A percentile compares a stretch with the other conserved stretches of the same genome.
Conservation (phyloP, 768 basidiomycete species). For the Strobilomyces dryophilus region DNA sequence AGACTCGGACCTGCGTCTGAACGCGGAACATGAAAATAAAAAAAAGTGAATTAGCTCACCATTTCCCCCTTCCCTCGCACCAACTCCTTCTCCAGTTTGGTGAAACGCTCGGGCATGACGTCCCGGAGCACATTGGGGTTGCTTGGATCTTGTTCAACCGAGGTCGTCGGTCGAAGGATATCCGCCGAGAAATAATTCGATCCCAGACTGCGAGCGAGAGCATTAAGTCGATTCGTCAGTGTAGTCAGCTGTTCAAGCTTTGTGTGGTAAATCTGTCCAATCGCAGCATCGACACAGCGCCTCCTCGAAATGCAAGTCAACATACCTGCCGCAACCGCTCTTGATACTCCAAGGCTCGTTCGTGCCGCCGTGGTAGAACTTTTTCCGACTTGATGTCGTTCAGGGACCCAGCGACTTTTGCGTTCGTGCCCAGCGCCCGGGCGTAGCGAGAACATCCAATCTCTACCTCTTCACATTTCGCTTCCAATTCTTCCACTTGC, state of each 20-base stretch:
- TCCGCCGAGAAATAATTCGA: slow-evolving; percentile 55
- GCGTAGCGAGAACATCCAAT: slow-evolving; percentile 62
- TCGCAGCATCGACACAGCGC: slow-evolving; percentile 18
- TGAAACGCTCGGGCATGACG: slow-evolving; percentile 77
- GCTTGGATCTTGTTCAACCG: slow-evolving; percentile 38
- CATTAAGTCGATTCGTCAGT: slow-evolving; percentile 59
- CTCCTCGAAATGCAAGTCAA: neutral
- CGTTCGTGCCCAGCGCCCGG: slow-evolving; percentile 66
- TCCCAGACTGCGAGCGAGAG: slow-evolving; percentile 58
- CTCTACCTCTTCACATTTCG: slow-evolving; percentile 59
- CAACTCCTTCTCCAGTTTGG: slow-evolving; percentile 78
- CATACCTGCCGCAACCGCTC: slow-evolving; percentile 77
- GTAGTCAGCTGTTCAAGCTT: slow-evolving; percentile 74
- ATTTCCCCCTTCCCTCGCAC: slow-evolving; percentile 84
- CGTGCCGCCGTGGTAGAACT: slow-evolving; percentile 68
- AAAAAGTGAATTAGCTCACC: slow-evolving; percentile 40
- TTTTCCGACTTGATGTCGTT: slow-evolving; percentile 69
- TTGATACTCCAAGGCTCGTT: slow-evolving; percentile 63
- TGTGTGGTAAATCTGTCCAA: slow-evolving; percentile 60
- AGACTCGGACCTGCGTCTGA: neutral
- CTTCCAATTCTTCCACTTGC: slow-evolving; percentile 75
- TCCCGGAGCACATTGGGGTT: slow-evolving; percentile 49
- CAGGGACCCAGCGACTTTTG: slow-evolving; percentile 60
- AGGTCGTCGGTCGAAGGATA: slow-evolving; percentile 44
- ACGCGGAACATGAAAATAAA: neutral